phyloP scores from a whole-genome alignment of 2,329 filamentous ascomycete species.

The Ophiostoma australiae region DNA sequence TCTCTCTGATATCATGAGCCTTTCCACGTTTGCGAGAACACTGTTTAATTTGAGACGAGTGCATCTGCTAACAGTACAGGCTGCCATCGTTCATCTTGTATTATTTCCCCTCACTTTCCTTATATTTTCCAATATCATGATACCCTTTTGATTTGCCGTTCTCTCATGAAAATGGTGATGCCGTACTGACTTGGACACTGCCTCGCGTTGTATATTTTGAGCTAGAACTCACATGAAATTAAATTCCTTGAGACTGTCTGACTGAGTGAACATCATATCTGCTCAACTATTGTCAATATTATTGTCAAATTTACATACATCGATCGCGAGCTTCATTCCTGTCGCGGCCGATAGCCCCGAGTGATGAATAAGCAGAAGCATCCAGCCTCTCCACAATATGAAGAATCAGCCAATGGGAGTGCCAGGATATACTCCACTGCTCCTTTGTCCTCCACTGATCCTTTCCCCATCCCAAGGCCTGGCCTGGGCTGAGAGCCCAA shows the following conservation, averaged over 20 bases:
- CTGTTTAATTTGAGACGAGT: neutral
- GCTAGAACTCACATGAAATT: neutral
- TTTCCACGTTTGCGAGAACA: neutral
- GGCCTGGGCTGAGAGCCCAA: slow-evolving; percentile 19
- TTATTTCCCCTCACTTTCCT: neutral
- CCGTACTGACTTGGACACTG: neutral
- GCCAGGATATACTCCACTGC: neutral
- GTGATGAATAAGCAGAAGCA: neutral
- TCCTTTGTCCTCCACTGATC: slow-evolving; percentile 4
- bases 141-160: slow-evolving; percentile 6
- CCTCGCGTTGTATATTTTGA: neutral
- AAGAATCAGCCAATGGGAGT: neutral
- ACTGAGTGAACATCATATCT: too few relatives aligned
- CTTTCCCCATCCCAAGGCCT: neutral
- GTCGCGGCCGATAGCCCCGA: neutral
- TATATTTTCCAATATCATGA: neutral
- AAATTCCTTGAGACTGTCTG: too few relatives aligned
- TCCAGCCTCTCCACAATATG: neutral
- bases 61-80: neutral
- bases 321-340: neutral
- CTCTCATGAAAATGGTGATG: neutral
- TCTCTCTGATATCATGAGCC: slow-evolving; percentile 43
- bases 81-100: neutral
- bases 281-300: neutral
- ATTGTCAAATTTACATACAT: neutral